Percentiles rank a stretch among this genome's conserved stretches.
These are phyloP conservation scores for Tolypocladium endophyticum DNA, from an alignment of 2,329 filamentous ascomycete genomes.

Conservation along the genomic window DNA sequence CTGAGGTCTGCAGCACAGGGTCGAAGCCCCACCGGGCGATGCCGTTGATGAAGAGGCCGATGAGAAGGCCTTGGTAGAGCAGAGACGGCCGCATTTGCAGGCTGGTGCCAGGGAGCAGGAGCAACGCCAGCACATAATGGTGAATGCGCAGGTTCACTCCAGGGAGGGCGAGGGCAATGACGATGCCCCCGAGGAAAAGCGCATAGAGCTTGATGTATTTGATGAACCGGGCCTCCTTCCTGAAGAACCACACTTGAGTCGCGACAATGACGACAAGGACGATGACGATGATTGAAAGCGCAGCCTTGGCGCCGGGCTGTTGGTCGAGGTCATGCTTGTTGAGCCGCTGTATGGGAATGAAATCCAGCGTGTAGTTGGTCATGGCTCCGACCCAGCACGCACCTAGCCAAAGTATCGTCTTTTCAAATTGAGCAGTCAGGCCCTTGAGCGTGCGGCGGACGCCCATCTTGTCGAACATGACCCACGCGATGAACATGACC, in stretches of 20 bases:
- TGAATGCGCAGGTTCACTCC: conserved; percentile 79
- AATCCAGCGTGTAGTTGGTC: conserved; percentile 90
- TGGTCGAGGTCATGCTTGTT: conserved; percentile 80
- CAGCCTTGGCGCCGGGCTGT: conserved; percentile 80
- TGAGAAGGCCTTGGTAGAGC: conserved; percentile 77
- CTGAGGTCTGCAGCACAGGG: conserved; percentile 72
- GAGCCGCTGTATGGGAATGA: conserved; percentile 88
- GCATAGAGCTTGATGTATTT: conserved; percentile 70
- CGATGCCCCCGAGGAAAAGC: conserved; percentile 53
- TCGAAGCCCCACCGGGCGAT: conserved; percentile 92
- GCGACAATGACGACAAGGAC: conserved; percentile 57
- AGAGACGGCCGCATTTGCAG: conserved; percentile 80
- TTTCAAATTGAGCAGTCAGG: conserved; percentile 77
- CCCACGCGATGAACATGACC: conserved; percentile 76
- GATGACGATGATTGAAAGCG: conserved; percentile 68
- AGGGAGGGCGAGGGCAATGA: conserved; percentile 63
- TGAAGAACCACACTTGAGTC: conserved; percentile 76
- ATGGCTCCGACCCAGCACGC: conserved; percentile 83
- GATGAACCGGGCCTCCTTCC: conserved; percentile 70
- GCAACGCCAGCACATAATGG: conserved; percentile 82
- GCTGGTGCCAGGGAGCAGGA: conserved; percentile 78
- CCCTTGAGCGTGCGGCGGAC: conserved; percentile 60
- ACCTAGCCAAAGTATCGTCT: conserved; percentile 82
- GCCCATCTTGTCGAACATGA: conserved; percentile 77
- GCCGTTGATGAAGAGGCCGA: conserved; percentile 90